These are phyloP conservation scores for Anisodus tanguticus DNA, from an alignment of 257 asterid species.

Conservation along the genomic window DNA sequence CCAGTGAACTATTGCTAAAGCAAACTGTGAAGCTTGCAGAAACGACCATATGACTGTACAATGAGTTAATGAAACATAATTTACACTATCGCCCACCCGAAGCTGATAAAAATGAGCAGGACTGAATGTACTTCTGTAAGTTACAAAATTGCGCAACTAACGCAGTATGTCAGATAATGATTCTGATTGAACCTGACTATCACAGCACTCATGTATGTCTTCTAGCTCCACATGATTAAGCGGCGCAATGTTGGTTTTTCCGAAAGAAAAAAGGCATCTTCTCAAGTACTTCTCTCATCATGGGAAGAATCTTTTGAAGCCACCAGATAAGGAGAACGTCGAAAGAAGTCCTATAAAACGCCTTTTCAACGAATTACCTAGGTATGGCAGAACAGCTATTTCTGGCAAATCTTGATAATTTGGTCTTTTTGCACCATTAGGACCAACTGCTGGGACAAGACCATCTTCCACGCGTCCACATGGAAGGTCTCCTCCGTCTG, in stretches of 20 bases:
- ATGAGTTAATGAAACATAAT: background rate
- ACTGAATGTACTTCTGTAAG: background rate
- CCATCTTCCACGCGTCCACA: constrained; percentile 5
- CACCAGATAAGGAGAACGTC: constrained; percentile 11
- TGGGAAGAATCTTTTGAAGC: constrained; percentile 26
- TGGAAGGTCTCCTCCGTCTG: background rate
- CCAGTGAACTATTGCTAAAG: constrained; percentile 1
- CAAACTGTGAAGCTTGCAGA: constrained; percentile 15
- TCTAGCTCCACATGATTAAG: background rate
- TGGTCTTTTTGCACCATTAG: constrained; percentile 28
- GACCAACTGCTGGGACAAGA: background rate
- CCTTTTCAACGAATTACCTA: constrained; percentile 29
- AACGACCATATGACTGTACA: constrained; percentile 12
- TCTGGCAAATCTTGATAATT: constrained; percentile 26
- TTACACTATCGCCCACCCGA: background rate
- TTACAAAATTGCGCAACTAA: background rate
- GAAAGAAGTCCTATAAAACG: constrained; percentile 27
- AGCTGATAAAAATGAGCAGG: background rate
- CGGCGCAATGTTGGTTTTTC: background rate
- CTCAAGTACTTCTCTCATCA: background rate
- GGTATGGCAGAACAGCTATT: constrained; percentile 25
- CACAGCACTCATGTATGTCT: background rate
- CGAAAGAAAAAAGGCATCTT: background rate
- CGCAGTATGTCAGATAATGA: background rate
- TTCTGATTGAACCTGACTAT: background rate